These are phyloP conservation scores for Geoglossum cookeanum DNA, from an alignment of 2,329 filamentous ascomycete genomes.

Conservation along the genomic window DNA sequence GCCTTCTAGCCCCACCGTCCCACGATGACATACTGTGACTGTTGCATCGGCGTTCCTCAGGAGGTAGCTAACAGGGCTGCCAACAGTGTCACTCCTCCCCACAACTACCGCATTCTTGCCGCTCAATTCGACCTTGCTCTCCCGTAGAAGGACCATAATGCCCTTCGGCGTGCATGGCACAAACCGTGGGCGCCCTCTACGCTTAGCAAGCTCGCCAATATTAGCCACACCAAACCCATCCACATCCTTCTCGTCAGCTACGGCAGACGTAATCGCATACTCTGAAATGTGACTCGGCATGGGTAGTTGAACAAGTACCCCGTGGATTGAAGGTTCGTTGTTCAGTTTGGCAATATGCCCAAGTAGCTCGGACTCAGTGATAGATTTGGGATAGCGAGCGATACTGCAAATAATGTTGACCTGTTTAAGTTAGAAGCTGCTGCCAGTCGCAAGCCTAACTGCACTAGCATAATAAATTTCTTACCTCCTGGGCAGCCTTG, in stretches of 20 bases:
- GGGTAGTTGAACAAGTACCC: slow-evolving; percentile 85
- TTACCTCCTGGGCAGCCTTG: slow-evolving; percentile 82
- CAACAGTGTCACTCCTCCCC: slow-evolving; percentile 91
- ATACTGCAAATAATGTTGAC: slow-evolving; percentile 80
- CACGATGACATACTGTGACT: slow-evolving; percentile 89
- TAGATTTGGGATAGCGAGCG: slow-evolving; percentile 62
- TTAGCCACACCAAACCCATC: slow-evolving; percentile 90
- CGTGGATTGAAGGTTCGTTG: slow-evolving; percentile 69
- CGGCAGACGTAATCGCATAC: slow-evolving; percentile 73
- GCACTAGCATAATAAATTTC: slow-evolving; percentile 8
- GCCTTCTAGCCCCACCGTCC: slow-evolving; percentile 52
- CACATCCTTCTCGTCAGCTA: slow-evolving; percentile 88
- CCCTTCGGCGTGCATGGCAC: slow-evolving; percentile 92
- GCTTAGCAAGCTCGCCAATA: slow-evolving; percentile 93
- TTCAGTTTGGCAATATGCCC: slow-evolving; percentile 67
- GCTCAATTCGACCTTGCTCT: slow-evolving; percentile 61
- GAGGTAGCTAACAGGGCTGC: slow-evolving; percentile 88
- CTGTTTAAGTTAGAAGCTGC: slow-evolving; percentile 25
- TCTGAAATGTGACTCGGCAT: slow-evolving; percentile 80
- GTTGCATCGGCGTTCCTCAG: slow-evolving; percentile 92
- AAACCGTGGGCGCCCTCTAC: slow-evolving; percentile 76
- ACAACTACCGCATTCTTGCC: slow-evolving; percentile 93
- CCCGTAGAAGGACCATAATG: slow-evolving; percentile 78
- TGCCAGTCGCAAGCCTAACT: slow-evolving; percentile 8
- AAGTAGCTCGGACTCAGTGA: slow-evolving; percentile 70